Evolutionary conservation across 805 yeast genomes (phyloP).

Genomic region (Grigorovia yakushimaensis): DNA sequence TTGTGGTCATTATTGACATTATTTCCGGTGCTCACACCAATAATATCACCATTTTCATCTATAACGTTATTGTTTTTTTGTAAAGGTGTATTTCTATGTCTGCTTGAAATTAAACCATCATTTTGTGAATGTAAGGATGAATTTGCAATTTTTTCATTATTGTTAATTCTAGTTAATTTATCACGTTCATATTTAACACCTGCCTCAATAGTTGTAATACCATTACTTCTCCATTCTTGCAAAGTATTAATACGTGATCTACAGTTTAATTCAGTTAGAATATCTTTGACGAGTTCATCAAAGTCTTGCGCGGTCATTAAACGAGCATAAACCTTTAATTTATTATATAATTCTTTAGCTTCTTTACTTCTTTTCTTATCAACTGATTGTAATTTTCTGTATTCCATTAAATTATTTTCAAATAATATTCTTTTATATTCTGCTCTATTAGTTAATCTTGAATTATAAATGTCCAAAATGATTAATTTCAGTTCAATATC

Average conservation of each 20-base stretch:
- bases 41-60: neutral
- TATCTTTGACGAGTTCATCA: conserved; percentile 60
- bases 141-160: conserved; percentile 44
- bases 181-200: conserved; percentile 87
- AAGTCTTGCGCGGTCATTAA: conserved; percentile 76
- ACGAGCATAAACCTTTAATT: conserved; percentile 71
- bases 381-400: conserved; percentile 64
- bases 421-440: conserved; percentile 81
- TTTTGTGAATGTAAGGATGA: conserved; percentile 17
- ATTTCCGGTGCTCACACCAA: neutral
- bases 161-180: conserved; percentile 55
- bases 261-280: conserved; percentile 67
- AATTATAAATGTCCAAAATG: conserved; percentile 79
- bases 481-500: conserved; percentile 87
- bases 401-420: conserved; percentile 71
- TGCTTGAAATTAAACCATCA: conserved; percentile 13
- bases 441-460: conserved; percentile 81
- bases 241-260: conserved; percentile 77
- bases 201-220: conserved; percentile 72
- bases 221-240: conserved; percentile 89
- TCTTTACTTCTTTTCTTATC: conserved; percentile 87
- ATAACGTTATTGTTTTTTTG: conserved; percentile 14
- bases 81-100: conserved; percentile 22
- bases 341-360: conserved; percentile 71
- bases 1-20: conserved; percentile 9